Percentiles rank a stretch among this genome's conserved stretches.
phyloP scores from a whole-genome alignment of 1,139 yeast genomes.

The Yamadazyma jaroonii region DNA sequence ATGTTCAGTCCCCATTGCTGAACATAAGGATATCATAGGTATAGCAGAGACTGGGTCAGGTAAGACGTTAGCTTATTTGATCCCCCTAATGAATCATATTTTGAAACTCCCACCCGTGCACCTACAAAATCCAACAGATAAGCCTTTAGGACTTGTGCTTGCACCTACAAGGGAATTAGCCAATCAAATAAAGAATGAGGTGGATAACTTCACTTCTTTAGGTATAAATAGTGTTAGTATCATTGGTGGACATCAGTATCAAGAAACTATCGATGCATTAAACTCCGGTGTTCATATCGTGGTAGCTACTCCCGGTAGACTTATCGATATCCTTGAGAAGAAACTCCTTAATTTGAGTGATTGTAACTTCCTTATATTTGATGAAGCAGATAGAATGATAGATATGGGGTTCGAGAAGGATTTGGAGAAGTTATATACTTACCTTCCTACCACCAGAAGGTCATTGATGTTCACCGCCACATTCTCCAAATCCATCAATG shows the following conservation, averaged over 20 bases:
- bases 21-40: conserved; percentile 70
- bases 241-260: conserved; percentile 89
- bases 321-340: conserved; percentile 75
- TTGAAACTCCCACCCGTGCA: conserved; percentile 36
- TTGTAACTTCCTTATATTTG: conserved; percentile 72
- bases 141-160: conserved; percentile 59
- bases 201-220: conserved; percentile 45
- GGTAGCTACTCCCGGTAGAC: conserved; percentile 92
- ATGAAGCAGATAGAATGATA: conserved; percentile 94
- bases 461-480: conserved; percentile 96
- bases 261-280: conserved; percentile 62
- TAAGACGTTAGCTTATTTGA: conserved; percentile 78
- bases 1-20: conserved; percentile 77
- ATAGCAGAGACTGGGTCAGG: conserved; percentile 98
- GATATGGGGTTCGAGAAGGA: conserved; percentile 93
- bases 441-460: conserved; percentile 38
- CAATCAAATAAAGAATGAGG: conserved; percentile 72
- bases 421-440: conserved; percentile 54
- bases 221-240: conserved; percentile 60
- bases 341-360: conserved; percentile 57
- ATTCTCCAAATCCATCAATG: conserved; percentile 72
- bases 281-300: conserved; percentile 73
- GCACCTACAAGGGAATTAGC: conserved; percentile 97
- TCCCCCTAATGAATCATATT: conserved; percentile 69
- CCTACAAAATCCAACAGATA: conserved; percentile 30